Evolutionary conservation across 176 grass and related monocot genomes (phyloP).

Genomic region (Cenchrus fungigraminus): DNA sequence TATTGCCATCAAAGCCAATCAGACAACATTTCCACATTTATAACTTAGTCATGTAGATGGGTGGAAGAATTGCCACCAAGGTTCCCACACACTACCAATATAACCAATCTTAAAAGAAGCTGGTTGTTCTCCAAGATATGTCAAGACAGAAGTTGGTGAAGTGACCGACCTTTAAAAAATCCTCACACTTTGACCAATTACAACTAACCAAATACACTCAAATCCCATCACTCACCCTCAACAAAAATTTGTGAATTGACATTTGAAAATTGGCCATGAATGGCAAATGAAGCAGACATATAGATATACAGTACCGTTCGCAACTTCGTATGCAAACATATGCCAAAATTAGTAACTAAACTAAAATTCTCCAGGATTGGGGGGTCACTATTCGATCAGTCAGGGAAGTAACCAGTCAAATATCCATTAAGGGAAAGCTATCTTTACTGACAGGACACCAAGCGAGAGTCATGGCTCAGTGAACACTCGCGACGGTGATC

Average conservation of each 20-base stretch:
- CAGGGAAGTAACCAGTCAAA: background rate
- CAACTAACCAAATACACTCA: constrained; percentile 6
- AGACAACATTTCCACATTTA: constrained; percentile 6
- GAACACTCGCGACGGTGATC: constrained; percentile 6
- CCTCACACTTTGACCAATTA: background rate
- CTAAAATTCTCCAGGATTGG: background rate
- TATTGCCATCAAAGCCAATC: background rate
- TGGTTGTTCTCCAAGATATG: background rate
- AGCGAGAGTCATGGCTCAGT: constrained; percentile 19
- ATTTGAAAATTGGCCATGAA: background rate
- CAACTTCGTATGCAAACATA: background rate
- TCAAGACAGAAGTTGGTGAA: background rate
- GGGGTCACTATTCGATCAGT: constrained; percentile 2
- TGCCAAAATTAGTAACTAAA: background rate
- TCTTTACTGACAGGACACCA: constrained; percentile 17
- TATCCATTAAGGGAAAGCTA: background rate
- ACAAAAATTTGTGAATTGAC: background rate
- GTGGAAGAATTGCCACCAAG: background rate
- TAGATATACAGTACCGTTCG: background rate
- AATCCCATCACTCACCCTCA: background rate
- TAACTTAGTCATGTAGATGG: background rate
- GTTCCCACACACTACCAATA: background rate
- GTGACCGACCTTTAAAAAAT: background rate
- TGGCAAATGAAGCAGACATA: background rate
- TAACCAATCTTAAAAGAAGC: background rate